phyloP scores from a whole-genome alignment of 2,329 filamentous ascomycete genomes.

The Talaromyces funiculosus region DNA sequence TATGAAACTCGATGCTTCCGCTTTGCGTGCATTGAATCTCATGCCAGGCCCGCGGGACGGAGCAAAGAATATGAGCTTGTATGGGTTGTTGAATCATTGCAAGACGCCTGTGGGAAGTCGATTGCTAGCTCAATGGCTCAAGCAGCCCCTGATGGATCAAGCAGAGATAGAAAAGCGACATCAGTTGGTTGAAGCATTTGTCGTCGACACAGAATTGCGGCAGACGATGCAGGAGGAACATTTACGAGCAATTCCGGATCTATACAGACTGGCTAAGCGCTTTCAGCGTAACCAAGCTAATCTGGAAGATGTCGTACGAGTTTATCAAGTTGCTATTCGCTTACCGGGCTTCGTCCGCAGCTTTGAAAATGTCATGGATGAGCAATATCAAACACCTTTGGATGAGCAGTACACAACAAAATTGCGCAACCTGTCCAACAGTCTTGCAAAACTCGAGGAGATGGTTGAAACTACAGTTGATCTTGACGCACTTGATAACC shows the following conservation, averaged over 20 bases:
- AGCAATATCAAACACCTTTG: constrained; percentile 79
- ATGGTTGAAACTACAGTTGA: constrained; percentile 99
- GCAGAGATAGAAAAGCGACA: constrained; percentile 85
- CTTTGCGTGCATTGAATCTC: constrained; percentile 86
- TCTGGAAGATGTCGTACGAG: constrained; percentile 89
- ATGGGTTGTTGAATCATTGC: constrained; percentile 91
- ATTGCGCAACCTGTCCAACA: constrained; percentile 68
- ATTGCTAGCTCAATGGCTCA: constrained; percentile 89
- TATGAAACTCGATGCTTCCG: constrained; percentile 96
- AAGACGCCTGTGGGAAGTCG: constrained; percentile 92
- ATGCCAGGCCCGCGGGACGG: constrained; percentile 95
- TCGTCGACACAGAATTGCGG: constrained; percentile 82
- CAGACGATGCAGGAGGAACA: constrained; percentile 98
- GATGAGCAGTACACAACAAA: constrained; percentile 84
- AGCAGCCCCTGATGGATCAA: constrained; percentile 91
- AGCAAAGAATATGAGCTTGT: constrained; percentile 95
- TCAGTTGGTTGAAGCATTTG: constrained; percentile 91
- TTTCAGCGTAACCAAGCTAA: constrained; percentile 90
- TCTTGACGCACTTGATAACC: constrained; percentile 87
- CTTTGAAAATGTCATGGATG: constrained; percentile 91
- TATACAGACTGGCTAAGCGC: constrained; percentile 88
- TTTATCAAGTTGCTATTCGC: constrained; percentile 90
- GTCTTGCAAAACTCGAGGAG: constrained; percentile 79
- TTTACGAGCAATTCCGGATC: constrained; percentile 82
- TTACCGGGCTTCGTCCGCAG: constrained; percentile 85